A percentile compares a stretch with the other conserved stretches of the same genome.
These are phyloP conservation scores for Hippophae rhamnoides DNA, from an alignment of 306 rosid species.

Conservation along the genomic window DNA sequence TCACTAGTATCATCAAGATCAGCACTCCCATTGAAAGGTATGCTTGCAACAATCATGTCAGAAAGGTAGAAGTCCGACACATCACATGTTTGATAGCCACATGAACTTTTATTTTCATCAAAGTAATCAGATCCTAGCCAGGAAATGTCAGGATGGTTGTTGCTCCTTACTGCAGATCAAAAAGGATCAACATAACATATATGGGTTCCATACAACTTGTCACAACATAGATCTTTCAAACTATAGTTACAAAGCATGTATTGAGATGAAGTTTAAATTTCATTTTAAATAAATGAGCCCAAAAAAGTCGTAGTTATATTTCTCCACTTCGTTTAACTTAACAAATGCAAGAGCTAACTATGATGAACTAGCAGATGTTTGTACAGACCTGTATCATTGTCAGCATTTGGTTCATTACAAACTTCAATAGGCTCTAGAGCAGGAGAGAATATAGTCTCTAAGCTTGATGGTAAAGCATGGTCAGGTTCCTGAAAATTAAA, in stretches of 20 bases:
- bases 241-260: background rate
- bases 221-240: background rate
- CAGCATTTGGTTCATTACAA: slow-evolving; percentile 31
- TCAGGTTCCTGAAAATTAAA: slow-evolving; percentile 44
- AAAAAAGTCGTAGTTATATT: too few relatives aligned
- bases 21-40: slow-evolving; percentile 48
- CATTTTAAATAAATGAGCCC: too few relatives aligned
- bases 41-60: slow-evolving; percentile 82
- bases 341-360: too few relatives aligned
- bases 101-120: slow-evolving; percentile 39
- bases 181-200: slow-evolving; percentile 7
- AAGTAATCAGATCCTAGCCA: slow-evolving; percentile 45
- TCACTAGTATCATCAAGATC: slow-evolving; percentile 41
- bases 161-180: slow-evolving; percentile 29
- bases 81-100: slow-evolving; percentile 59
- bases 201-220: background rate
- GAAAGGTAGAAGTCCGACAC: slow-evolving; percentile 85
- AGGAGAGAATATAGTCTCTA: slow-evolving; percentile 75
- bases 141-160: slow-evolving; percentile 31
- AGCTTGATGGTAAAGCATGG: slow-evolving; percentile 31
- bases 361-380: slow-evolving; percentile 4
- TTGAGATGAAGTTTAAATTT: too few relatives aligned
- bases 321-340: too few relatives aligned
- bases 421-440: slow-evolving; percentile 47
- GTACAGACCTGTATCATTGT: slow-evolving; percentile 43